Conservation (phyloP, 495 filamentous ascomycete species). For the Penicillium fimorum region DNA sequence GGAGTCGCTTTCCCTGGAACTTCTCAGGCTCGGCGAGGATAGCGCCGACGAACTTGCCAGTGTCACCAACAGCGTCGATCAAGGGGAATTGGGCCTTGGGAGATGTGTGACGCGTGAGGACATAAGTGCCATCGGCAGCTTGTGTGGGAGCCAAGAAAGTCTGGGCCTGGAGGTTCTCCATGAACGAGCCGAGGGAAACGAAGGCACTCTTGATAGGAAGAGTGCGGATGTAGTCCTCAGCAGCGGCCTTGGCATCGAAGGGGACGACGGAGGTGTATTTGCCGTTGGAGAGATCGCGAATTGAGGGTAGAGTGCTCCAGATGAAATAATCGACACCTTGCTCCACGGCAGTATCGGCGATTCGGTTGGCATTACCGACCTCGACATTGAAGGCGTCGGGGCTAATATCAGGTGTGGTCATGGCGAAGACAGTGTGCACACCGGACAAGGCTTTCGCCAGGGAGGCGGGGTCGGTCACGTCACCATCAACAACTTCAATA, state of each 20-base stretch:
- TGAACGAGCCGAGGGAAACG: conserved; percentile 43
- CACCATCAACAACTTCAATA: conserved; percentile 49
- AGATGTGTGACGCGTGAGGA: conserved; percentile 24
- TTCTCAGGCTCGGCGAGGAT: conserved; percentile 51
- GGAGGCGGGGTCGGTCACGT: conserved; percentile 40
- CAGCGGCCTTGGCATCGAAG: background rate
- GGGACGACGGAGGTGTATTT: background rate
- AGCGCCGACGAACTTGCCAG: conserved; percentile 53
- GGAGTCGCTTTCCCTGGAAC: conserved; percentile 48
- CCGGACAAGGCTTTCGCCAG: conserved; percentile 43
- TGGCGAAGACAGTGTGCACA: conserved; percentile 48
- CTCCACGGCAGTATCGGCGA: conserved; percentile 47
- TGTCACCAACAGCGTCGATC: conserved; percentile 46
- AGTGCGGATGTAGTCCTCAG: background rate
- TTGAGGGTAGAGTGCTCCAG: background rate
- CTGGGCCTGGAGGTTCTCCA: conserved; percentile 43
- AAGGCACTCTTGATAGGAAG: conserved; percentile 48
- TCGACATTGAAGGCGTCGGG: conserved; percentile 35
- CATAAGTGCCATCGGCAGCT: conserved; percentile 16
- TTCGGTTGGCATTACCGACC: conserved; percentile 39
- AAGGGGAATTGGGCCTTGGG: conserved; percentile 38
- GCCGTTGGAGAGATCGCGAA: background rate
- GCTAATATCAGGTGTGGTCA: conserved; percentile 41
- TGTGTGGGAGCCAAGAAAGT: conserved; percentile 15
- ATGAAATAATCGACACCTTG: background rate